These are phyloP conservation scores for Metarhizium album DNA, from an alignment of 2,329 filamentous ascomycete genomes.

Conservation along the genomic window DNA sequence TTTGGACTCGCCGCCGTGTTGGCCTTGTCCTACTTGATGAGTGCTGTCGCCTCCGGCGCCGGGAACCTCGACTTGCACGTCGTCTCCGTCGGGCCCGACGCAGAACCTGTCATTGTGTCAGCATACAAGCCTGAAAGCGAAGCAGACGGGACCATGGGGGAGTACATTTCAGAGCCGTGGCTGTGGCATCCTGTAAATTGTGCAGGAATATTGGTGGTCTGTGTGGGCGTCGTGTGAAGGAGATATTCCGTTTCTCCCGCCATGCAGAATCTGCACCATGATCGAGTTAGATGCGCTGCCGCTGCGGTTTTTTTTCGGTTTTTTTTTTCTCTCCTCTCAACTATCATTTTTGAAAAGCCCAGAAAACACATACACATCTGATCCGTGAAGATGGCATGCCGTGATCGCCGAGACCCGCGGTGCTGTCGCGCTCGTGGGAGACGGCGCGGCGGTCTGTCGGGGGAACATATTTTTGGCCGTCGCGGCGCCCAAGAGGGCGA, in stretches of 20 bases:
- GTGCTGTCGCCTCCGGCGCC: slow-evolving; percentile 13
- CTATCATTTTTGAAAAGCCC: too few species aligned
- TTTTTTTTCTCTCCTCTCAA: too few species aligned
- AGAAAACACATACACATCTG: slow-evolving; percentile 23
- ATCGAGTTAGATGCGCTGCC: too few species aligned
- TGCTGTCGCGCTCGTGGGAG: slow-evolving; percentile 11
- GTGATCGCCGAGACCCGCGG: slow-evolving; percentile 27
- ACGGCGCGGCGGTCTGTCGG: slow-evolving; percentile 21
- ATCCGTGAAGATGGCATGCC: slow-evolving; percentile 30
- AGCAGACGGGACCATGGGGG: neutral
- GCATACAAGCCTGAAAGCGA: slow-evolving; percentile 1
- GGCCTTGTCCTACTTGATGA: slow-evolving; percentile 4
- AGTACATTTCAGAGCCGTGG: slow-evolving; percentile 46
- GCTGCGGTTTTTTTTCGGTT: too few species aligned
- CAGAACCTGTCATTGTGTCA: slow-evolving; percentile 41
- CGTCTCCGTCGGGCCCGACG: slow-evolving; percentile 45
- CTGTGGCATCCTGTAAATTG: slow-evolving; percentile 55
- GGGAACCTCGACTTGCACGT: slow-evolving; percentile 42
- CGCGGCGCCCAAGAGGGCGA: slow-evolving; percentile 5
- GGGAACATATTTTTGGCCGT: slow-evolving; percentile 15
- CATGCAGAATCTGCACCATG: slow-evolving; percentile 30
- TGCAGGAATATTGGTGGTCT: slow-evolving; percentile 44
- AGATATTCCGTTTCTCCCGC: slow-evolving; percentile 31
- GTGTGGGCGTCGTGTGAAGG: slow-evolving; percentile 37
- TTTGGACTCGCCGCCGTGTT: slow-evolving; percentile 10